Evolutionary conservation across 2,329 filamentous ascomycete species (phyloP), one percentile per base, ranked within the genome.

Genomic region (Aspergillus ochraceoroseus): DNA sequence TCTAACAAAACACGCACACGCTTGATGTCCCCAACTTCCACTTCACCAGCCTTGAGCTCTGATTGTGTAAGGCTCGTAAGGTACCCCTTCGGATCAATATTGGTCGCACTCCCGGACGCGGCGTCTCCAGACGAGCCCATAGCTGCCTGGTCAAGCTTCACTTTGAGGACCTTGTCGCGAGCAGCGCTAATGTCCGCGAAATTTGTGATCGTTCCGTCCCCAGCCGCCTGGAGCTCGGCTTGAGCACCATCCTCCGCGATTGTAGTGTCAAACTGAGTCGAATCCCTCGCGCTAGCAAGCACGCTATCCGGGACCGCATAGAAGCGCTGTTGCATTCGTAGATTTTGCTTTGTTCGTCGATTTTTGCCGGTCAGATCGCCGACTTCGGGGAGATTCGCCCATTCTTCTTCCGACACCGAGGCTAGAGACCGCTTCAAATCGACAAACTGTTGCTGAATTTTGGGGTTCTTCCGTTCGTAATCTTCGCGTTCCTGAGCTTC

Each of bases 271-370:
- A 96, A 77, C 59, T 95, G 86, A 3, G 79, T 76, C 2, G 85
- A 77, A 53, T 87, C 86, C 54, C 86, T 75, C 11, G 89, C 90
- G 5, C 87, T 85, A 1, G 90, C 87, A 39, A 98, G 75, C 5
- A 98, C 92, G 58, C 87, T 95, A 65, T 98, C 92, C 0, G 92
- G 94, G 0, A 98, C 92, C 3, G 90, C 92, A 63, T 98, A 98
- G 67, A 95, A 95, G 32, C 87, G 73, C 61, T 92, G 82, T 36
- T 41, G 38, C 31, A 35, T 34, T 25, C 85, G 80, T 52, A 85
- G 71, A 31, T 87, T 87, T 66, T 94, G 83, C 59, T 89, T 88
- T 50, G 79, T 82, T 47, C 92, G 76, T 62, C 88, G 79, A 56
- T 94, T 94, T 70, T 92, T 94, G 51, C 92, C 90, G 1, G 92